Base-by-base conservation (phyloP, 257 asterid species). In the Solanum acaule region DNA sequence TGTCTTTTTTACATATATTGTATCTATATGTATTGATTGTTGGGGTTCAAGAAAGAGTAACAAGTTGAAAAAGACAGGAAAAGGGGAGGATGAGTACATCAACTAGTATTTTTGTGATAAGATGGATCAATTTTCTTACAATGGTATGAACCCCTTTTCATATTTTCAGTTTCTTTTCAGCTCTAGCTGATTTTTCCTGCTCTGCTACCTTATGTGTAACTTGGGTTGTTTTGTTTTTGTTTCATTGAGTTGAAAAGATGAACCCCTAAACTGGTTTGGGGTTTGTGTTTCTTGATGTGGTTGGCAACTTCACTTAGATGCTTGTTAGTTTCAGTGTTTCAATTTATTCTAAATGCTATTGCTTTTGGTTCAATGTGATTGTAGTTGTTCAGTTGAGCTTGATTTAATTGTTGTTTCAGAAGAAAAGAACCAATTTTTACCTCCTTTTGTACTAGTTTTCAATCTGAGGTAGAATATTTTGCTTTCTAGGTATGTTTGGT, bases 91-190 rank as follows among this genome's bases (percentile, higher is more conserved):
- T 95, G 98, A 91, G 93, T 56, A 87, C 93, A 72, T 95, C 95
- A 78, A 93, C 96, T 40, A 95, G 99, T 91, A 96, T 95, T 91
- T 96, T 96, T 85, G 92, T 95, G 83, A 93, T 96, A 88, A 93
- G 96, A 90, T 96, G 98, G 96, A 90, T 95, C 90, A 96, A 96
- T 90, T 95, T 96, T 88, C 93, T 96, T 15, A 96, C 98, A 23
- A 92, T 95, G 92, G 99, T 96, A 91, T 83, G 13, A 61, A n/a
- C 86, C 86, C 89, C 63, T 84, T 86, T 89, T 49, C 61, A 44
- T 84, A 33, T 88, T 85, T 88, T 3, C 23, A 86, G 70, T 29
- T 81, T 71, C 15, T 9, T 52, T 89, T 85, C 20, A 84, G 40
- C 34, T 89, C 35, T 77, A 40, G 78, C 46, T 83, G 77, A 52